Percentiles rank a stretch among this genome's conserved stretches.
Conservation (phyloP, 768 basidiomycete genomes). For the Auriculariales sp. region DNA sequence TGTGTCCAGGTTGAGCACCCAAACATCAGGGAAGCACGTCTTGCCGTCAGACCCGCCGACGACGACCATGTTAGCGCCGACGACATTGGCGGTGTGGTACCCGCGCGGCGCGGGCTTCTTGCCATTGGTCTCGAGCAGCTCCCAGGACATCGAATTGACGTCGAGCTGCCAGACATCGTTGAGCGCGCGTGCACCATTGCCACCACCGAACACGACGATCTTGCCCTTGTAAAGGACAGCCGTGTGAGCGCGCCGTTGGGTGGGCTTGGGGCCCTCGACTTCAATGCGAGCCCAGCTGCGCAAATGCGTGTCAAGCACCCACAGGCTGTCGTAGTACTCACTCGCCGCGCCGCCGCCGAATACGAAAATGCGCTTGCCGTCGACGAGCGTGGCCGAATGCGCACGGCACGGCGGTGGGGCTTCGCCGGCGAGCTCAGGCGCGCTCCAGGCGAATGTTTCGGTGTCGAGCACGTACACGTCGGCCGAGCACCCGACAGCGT, state of each 20-base stretch:
- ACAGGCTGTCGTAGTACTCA: constrained; percentile 70
- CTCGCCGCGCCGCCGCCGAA: constrained; percentile 82
- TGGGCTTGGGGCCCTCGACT: constrained; percentile 18
- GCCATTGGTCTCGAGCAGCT: constrained; percentile 39
- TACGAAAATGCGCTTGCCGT: constrained; percentile 55
- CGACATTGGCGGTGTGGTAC: constrained; percentile 82
- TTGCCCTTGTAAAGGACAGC: constrained; percentile 56
- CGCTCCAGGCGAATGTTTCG: constrained; percentile 83
- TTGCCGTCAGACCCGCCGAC: constrained; percentile 85
- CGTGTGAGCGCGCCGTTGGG: constrained; percentile 77
- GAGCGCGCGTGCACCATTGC: constrained; percentile 78
- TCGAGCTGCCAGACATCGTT: constrained; percentile 87
- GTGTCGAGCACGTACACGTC: constrained; percentile 80
- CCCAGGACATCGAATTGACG: constrained; percentile 37
- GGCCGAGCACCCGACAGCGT: constrained; percentile 57
- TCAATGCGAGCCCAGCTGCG: constrained; percentile 41
- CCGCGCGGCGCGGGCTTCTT: constrained; percentile 53
- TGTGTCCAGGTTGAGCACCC: constrained; percentile 56
- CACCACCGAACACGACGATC: constrained; percentile 87
- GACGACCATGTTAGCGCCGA: constrained; percentile 75
- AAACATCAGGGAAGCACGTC: constrained; percentile 79
- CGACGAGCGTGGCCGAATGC: constrained; percentile 75
- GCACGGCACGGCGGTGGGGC: constrained; percentile 72
- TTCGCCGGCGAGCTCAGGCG: constrained; percentile 64
- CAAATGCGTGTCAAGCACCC: constrained; percentile 64